Evolutionary conservation across 1,139 yeast species (phyloP), one percentile per base, ranked within the genome.

Genomic region (Schizosaccharomyces versatilis): DNA sequence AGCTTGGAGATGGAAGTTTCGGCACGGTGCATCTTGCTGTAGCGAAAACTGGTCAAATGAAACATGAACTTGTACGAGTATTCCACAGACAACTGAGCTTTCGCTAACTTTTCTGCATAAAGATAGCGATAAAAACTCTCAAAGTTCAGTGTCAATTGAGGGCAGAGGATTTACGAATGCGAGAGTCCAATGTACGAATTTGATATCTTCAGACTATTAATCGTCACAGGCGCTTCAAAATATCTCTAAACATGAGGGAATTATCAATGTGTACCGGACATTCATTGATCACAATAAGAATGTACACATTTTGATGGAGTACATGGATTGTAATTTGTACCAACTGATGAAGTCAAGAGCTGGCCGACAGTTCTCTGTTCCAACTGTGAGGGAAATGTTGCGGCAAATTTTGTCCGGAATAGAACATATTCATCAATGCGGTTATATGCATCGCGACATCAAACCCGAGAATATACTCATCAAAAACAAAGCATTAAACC

Each of bases 361-460:
- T 38, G 57, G 54, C 12, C 17, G 36, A n/a, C 44, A 17, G n/a
- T 51, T 55, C 12, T 36, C 41, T 12, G 54, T 19, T 36, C n/a
- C 36, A 12, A 36, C 51, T 17, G 41, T 52, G 8, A 15, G 38
- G 9, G 41, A 53, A 24, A 51, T 47, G 8, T 42, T 56, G 49
- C 36, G 17, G 8, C 96, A 88, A 65, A 66, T 88, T 1, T 70
- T 84, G 54, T 72, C 75, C 54, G 97, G 94, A 1, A 72, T 88
- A 49, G 74, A 76, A 55, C 96, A 88, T 67, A 85, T 88, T 57
- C 98, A 88, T 66, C 68, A 69, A 36, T 71, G 76, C 60, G 76
- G 78, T 38, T 88, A 76, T 65, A 84, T 82, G 65, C 97, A 90
- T 66, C 75, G 98, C 58, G 98, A 88, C 69, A 74, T 88, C 7